Conservation (phyloP, 2,329 filamentous ascomycete genomes). For the Fusarium praegraminearum region DNA sequence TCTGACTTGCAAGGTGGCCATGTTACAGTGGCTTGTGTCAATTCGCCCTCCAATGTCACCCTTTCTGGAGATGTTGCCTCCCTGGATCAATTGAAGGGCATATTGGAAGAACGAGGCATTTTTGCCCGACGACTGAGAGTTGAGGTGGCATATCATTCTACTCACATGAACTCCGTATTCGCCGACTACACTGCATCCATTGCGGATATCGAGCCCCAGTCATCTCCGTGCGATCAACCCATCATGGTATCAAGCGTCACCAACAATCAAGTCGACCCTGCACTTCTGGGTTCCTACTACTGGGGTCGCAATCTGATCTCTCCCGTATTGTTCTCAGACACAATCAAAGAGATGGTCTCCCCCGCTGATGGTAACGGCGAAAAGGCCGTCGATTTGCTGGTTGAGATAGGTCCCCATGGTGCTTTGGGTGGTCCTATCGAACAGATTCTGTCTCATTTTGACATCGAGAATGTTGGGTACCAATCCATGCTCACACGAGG, state of each 20-base stretch:
- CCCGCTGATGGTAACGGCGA: background rate
- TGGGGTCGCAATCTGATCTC: constrained; percentile 1
- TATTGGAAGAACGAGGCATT: background rate
- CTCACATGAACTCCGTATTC: background rate
- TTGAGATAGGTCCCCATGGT: background rate
- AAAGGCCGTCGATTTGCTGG: background rate
- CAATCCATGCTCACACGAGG: background rate
- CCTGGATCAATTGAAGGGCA: background rate
- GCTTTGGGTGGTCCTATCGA: background rate
- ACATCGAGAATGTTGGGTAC: background rate
- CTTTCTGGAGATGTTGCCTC: background rate
- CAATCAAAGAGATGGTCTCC: background rate
- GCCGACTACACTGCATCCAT: background rate
- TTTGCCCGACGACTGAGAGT: background rate
- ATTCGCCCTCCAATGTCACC: background rate
- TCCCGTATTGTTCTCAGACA: background rate
- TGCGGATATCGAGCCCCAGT: background rate
- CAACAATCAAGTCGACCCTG: background rate
- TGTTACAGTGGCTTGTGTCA: background rate
- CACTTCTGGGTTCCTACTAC: background rate
- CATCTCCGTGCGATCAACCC: background rate
- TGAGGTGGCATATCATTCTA: background rate
- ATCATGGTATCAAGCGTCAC: background rate
- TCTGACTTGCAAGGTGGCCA: background rate
- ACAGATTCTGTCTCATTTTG: background rate